Evolutionary conservation across 192 early-diverging fungal species (phyloP).

Genomic region (Umbelopsis sp.): DNA sequence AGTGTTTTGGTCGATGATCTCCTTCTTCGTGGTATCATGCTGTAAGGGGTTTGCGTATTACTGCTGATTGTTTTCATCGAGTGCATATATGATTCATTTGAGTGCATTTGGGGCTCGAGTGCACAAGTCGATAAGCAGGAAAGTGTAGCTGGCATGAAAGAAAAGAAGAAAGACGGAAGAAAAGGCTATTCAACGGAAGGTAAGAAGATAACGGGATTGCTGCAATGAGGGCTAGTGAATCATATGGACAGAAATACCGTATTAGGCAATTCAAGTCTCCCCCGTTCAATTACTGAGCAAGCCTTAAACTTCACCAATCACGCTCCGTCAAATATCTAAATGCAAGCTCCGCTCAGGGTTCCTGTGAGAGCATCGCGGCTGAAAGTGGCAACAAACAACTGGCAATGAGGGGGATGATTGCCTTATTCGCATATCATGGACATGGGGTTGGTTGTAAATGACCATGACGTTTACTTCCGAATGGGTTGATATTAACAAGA

Average conservation of each 20-base stretch:
- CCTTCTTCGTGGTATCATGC: constrained; percentile 14
- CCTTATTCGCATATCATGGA: constrained; percentile 6
- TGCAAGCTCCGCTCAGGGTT: constrained; percentile 7
- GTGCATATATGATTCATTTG: constrained; percentile 2
- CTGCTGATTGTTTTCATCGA: constrained; percentile 2
- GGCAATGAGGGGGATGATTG: not conserved
- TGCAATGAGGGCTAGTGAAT: not conserved
- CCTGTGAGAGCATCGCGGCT: not conserved
- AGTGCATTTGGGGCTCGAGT: not conserved
- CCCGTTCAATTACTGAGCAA: not conserved
- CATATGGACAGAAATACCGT: constrained; percentile 11
- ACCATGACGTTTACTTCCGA: constrained; percentile 12
- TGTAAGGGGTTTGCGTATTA: not conserved
- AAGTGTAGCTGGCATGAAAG: constrained; percentile 3
- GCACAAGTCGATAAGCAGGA: not conserved
- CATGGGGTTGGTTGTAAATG: not conserved
- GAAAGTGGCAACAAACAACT: constrained; percentile 9
- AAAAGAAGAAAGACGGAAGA: constrained; percentile 6
- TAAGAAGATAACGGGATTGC: constrained; percentile 16
- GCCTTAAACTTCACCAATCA: constrained; percentile 5
- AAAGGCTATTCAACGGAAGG: constrained; percentile 4
- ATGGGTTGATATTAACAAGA: not conserved
- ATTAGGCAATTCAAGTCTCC: not conserved
- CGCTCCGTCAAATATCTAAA: not conserved
- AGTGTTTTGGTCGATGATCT: constrained; percentile 2